Conservation (phyloP, 139 green algal species). For the Ostreobium quekettii region DNA sequence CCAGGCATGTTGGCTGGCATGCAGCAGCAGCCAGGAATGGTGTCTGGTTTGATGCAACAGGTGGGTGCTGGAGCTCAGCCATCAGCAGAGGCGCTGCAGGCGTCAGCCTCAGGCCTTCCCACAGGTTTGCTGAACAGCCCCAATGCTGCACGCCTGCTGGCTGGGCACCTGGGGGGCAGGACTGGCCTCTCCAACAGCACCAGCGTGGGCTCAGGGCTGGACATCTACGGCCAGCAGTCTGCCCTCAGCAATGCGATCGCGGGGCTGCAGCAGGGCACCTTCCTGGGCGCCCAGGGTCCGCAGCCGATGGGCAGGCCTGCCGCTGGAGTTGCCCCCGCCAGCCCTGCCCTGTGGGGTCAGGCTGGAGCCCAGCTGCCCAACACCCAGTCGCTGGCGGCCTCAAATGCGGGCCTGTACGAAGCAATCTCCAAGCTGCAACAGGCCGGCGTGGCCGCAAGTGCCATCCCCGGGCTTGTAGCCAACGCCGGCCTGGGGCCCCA, state of each 20-base stretch:
- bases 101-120: neutral
- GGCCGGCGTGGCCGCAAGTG: neutral
- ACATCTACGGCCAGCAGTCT: conserved; percentile 6
- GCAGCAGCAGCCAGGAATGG: too few species aligned
- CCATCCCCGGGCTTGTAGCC: neutral
- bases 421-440: neutral
- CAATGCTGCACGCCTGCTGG: neutral
- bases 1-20: too few species aligned
- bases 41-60: neutral
- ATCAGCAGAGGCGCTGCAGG: neutral
- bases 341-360: neutral
- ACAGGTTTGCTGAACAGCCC: neutral
- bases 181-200: neutral
- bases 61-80: neutral
- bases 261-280: neutral
- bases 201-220: neutral
- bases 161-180: too few species aligned
- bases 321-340: neutral
- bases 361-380: conserved; percentile 1
- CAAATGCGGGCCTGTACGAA: conserved; percentile 13
- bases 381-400: too few species aligned
- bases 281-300: neutral
- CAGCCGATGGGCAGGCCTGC: neutral
- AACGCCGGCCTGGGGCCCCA: neutral
- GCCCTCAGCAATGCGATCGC: neutral